Evolutionary conservation across 2,329 filamentous ascomycete genomes (phyloP).

Genomic region (Ophiocordyceps unilateralis): DNA sequence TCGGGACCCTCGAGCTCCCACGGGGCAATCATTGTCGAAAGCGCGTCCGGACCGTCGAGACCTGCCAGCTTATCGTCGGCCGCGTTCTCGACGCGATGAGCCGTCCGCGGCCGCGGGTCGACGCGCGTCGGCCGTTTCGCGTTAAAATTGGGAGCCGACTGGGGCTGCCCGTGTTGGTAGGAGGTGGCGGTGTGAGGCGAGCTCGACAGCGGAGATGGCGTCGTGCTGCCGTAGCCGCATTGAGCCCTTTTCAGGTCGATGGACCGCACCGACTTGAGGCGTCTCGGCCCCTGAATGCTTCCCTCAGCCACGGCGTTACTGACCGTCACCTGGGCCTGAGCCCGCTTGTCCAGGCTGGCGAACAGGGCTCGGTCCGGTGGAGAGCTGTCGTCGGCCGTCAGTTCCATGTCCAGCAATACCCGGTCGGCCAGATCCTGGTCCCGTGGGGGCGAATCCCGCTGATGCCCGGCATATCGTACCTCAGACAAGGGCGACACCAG

Average conservation of each 20-base stretch:
- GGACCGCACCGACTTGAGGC: slow-evolving; percentile 28
- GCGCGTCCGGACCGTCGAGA: background rate
- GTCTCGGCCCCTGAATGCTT: slow-evolving; percentile 30
- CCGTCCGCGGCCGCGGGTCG: slow-evolving; percentile 29
- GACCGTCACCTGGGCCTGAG: slow-evolving; percentile 44
- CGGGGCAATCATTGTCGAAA: background rate
- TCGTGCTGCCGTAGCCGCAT: slow-evolving; percentile 10
- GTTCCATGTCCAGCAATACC: slow-evolving; percentile 22
- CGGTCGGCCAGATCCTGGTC: slow-evolving; percentile 16
- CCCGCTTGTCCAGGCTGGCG: slow-evolving; percentile 43
- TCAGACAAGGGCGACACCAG: slow-evolving; percentile 12
- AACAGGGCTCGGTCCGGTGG: slow-evolving; percentile 44
- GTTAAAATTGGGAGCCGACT: slow-evolving; percentile 27
- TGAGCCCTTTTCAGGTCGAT: slow-evolving; percentile 18
- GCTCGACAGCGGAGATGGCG: slow-evolving; percentile 21
- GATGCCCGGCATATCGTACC: slow-evolving; percentile 19
- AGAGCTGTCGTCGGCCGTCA: slow-evolving; percentile 25
- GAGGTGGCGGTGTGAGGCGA: slow-evolving; percentile 16
- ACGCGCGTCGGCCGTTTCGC: slow-evolving; percentile 8
- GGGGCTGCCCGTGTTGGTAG: slow-evolving; percentile 25
- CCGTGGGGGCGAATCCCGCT: slow-evolving; percentile 10
- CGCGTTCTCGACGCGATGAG: slow-evolving; percentile 22
- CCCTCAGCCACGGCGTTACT: slow-evolving; percentile 46
- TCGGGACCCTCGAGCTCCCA: background rate
- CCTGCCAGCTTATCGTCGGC: slow-evolving; percentile 1